These are phyloP conservation scores for Saprolegnia parasitica DNA, from an alignment of 352 stramenopile genomes.

Conservation along the genomic window DNA sequence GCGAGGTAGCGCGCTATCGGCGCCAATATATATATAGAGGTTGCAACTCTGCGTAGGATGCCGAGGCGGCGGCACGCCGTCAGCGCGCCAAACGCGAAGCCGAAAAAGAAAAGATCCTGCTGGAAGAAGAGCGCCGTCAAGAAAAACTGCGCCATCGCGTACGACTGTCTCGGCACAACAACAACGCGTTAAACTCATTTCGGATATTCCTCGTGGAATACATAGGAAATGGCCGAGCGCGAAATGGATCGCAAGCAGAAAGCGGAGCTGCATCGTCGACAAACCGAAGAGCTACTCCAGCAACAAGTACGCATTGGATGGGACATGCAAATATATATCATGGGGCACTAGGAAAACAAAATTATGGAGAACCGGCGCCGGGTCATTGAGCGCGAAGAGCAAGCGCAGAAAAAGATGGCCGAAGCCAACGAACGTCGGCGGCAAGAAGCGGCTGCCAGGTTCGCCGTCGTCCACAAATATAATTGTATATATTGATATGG, in stretches of 20 bases:
- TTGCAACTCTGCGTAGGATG: slow-evolving; percentile 34
- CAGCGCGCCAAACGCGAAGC: slow-evolving; percentile 43
- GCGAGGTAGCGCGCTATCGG: slow-evolving; percentile 32
- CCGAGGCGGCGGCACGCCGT: slow-evolving; percentile 44
- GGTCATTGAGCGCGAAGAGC: slow-evolving; percentile 37
- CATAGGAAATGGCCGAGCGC: slow-evolving; percentile 41
- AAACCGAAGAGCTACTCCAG: slow-evolving; percentile 57
- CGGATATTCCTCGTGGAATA: too few relatives aligned
- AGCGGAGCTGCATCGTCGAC: slow-evolving; percentile 57
- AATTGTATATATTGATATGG: neutral
- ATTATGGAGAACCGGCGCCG: slow-evolving; percentile 53
- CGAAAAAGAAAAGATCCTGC: slow-evolving; percentile 44
- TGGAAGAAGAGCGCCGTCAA: slow-evolving; percentile 43
- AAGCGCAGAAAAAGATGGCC: slow-evolving; percentile 60
- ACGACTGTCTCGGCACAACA: neutral
- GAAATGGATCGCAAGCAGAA: slow-evolving; percentile 58
- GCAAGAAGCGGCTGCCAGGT: slow-evolving; percentile 48
- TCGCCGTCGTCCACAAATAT: neutral
- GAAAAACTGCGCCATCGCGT: slow-evolving; percentile 34
- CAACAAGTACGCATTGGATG: slow-evolving; percentile 70
- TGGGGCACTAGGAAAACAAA: slow-evolving; percentile 33
- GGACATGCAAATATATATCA: too few relatives aligned
- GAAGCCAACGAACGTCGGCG: slow-evolving; percentile 42
- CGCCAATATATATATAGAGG: neutral
- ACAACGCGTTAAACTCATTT: too few relatives aligned